Percentiles rank a stretch among this genome's conserved stretches.
Evolutionary conservation across 176 grass and related monocot genomes (phyloP).

Genomic region (Rhipidocladum racemiflorum): DNA sequence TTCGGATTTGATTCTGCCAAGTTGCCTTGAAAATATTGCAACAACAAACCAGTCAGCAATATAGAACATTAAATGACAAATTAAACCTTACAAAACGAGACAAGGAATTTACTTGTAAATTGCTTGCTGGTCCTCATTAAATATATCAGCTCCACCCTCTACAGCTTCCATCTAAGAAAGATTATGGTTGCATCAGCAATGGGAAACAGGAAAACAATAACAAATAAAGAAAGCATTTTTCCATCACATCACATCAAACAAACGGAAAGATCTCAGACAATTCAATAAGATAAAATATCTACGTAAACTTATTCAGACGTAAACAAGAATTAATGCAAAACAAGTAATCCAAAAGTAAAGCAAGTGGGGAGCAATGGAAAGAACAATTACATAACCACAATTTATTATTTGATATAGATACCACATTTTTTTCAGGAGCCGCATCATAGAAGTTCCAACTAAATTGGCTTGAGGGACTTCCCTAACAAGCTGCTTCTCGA

Average conservation of each 20-base stretch:
- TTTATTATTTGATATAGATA: neutral
- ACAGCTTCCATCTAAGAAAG: constrained; percentile 37
- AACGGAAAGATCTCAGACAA: neutral
- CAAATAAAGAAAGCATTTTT: neutral
- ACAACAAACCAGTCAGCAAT: neutral
- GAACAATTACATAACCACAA: neutral
- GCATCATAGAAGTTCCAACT: neutral
- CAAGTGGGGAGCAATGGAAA: neutral
- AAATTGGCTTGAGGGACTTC: neutral
- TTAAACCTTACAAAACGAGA: neutral
- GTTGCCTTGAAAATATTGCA: constrained; percentile 42
- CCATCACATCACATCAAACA: neutral
- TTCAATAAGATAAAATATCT: neutral
- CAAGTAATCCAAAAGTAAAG: neutral
- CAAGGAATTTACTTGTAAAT: constrained; percentile 44
- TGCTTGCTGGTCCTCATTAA: constrained; percentile 20
- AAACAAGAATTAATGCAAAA: neutral
- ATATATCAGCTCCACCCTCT: neutral
- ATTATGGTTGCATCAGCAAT: constrained; percentile 3
- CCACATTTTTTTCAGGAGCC: neutral
- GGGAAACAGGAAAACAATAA: neutral
- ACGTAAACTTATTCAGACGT: neutral
- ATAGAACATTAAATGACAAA: neutral
- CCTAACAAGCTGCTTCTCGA: neutral
- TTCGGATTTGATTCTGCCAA: constrained; percentile 51